Evolutionary conservation across 78 protist genomes (phyloP).

Genomic region (Guillardia theta): DNA sequence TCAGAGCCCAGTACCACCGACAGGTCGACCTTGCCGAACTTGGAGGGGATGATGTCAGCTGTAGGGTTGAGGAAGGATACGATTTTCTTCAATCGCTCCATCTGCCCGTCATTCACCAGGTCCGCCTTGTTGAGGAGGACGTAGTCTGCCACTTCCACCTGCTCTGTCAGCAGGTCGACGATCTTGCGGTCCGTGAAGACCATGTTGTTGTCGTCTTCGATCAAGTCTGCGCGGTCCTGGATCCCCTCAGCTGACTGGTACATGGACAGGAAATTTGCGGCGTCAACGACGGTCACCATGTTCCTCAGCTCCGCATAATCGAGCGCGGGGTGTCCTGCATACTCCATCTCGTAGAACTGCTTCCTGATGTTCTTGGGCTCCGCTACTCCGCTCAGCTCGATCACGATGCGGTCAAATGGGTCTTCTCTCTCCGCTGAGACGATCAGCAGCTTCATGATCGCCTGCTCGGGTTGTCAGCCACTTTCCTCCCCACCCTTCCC

Average conservation of each 20-base stretch:
- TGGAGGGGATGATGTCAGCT: not conserved
- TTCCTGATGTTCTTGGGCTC: constrained; percentile 23
- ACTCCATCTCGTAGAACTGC: not conserved
- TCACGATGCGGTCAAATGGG: constrained; percentile 48
- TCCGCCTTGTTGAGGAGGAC: constrained; percentile 15
- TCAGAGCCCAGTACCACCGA: not conserved
- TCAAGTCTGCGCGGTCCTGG: not conserved
- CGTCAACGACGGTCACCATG: constrained; percentile 16
- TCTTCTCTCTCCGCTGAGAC: not conserved
- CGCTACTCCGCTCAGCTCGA: constrained; percentile 41
- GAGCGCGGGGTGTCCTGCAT: not conserved
- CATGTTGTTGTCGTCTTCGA: not conserved
- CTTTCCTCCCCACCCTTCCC: no score
- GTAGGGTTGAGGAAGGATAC: constrained; percentile 22
- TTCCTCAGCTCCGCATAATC: not conserved
- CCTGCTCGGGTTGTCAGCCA: no score
- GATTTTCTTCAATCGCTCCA: not conserved
- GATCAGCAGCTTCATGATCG: not conserved
- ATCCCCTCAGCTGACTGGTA: not conserved
- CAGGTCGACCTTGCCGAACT: constrained; percentile 8
- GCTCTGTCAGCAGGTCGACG: constrained; percentile 13
- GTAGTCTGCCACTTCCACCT: not conserved
- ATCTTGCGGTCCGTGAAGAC: not conserved
- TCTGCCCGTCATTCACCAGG: not conserved
- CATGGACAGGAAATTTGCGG: not conserved